Base-by-base conservation (phyloP, 2,329 filamentous ascomycete species). In the Ploettnerulaceae sp. region DNA sequence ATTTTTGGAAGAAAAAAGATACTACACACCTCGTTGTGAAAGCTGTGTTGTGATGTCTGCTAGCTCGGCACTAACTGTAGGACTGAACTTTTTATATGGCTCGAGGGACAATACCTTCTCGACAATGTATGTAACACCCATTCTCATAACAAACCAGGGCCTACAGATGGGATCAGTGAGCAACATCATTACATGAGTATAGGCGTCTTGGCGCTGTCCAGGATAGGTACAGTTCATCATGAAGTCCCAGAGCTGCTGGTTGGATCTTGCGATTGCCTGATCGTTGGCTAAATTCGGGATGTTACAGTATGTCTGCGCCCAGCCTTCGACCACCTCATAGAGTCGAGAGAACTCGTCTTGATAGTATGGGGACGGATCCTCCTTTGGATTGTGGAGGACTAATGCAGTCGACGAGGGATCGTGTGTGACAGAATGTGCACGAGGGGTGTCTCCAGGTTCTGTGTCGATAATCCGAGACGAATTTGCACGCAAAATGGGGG, bases 111-210 rank as follows among this genome's bases (percentile, higher is more conserved):
- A 61, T 29, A 71, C 59, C 12, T 65, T 54, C 20, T 63, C 54
- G 14, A 66, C 52, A 4, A 69, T 57, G 44, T 67, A 70, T 18
- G 66, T 61, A 14, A 67, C 47, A 1, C 67, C 45, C 32, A 71
- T 60, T 31, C 69, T 63, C 46, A 66, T 60, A n/a, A 70, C 53
- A 28, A 71, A 66, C 53, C 61, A 67, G 2, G 52, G 49, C 12
- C 68, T 62, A 2, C 60, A 55, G 3, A 51, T 51, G 4, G 48
- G 46, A 45, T 67, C 61, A n/a, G 53, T 50, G 0, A 71, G 55
- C 7, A 71, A 58, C 31, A 55, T 58, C 33, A 58, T 49, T 0
- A 64, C 60, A 38, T 69, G 63, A 9, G 56, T 62, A 4, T 63
- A 55, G 2, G 64, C 55, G 17, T 65, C 61, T 44, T 66, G 64